A percentile compares a stretch with the other conserved stretches of the same genome.
Conservation (phyloP, 352 stramenopile species). For the Pythium sp. region DNA sequence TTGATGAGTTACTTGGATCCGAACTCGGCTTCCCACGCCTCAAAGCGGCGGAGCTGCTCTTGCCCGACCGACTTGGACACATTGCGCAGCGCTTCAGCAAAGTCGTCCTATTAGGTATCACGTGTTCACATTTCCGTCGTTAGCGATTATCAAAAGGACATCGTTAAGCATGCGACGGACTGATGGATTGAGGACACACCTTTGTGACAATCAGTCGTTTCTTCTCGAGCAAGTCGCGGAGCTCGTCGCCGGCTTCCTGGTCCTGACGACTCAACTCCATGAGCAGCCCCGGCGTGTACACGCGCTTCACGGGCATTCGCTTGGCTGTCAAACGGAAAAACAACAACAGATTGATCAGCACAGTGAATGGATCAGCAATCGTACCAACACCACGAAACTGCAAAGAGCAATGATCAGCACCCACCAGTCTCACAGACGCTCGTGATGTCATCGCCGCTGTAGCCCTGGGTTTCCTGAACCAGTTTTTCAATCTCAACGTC, state of each 20-base stretch:
- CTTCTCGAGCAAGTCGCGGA: constrained; percentile 41
- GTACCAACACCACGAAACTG: neutral
- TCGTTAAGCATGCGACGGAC: neutral
- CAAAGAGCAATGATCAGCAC: constrained; percentile 6
- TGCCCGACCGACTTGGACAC: constrained; percentile 53
- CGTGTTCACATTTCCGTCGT: neutral
- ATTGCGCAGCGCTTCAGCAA: constrained; percentile 37
- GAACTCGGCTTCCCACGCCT: constrained; percentile 49
- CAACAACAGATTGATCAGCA: neutral
- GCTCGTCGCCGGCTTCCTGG: constrained; percentile 34
- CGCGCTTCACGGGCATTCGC: constrained; percentile 20
- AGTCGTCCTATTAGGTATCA: constrained; percentile 16
- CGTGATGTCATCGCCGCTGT: constrained; percentile 87
- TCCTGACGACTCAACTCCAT: constrained; percentile 50
- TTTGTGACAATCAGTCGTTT: constrained; percentile 64
- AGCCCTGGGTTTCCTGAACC: constrained; percentile 67
- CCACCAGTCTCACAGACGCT: constrained; percentile 45
- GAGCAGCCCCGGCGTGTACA: constrained; percentile 19
- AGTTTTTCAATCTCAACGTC: constrained; percentile 64
- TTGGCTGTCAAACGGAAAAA: constrained; percentile 10
- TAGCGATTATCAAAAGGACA: neutral
- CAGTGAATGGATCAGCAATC: neutral
- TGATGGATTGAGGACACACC: constrained; percentile 18
- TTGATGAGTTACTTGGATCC: constrained; percentile 27
- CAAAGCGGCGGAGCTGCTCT: constrained; percentile 41